Evolutionary conservation across 2,329 filamentous ascomycete species (phyloP), one percentile per base, ranked within the genome.

Genomic region (Monascus ruber): DNA sequence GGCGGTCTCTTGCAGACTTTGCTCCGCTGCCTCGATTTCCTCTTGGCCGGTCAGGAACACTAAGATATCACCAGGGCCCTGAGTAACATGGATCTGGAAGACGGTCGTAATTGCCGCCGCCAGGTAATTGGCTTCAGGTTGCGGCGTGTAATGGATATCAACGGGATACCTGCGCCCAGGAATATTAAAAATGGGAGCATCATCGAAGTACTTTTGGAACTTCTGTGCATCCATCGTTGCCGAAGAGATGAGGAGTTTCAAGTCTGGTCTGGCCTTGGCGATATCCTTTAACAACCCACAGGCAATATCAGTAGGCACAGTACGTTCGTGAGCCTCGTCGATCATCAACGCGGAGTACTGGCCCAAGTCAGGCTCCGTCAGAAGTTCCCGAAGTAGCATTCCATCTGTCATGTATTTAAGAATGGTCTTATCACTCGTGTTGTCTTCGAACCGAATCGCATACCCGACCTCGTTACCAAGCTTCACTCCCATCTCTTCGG

Each of bases 361-460:
- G 1, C 78, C 75, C 5, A 96, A 68, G 48, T 89, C 80, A 0
- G 89, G 88, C 53, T 94, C 86, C 0, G 85, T 89, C 66, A 95
- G 77, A 47, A 95, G 83, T 57, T 94, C 86, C 56, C 87, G 75
- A 26, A 96, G 69, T 31, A 96, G 69, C 83, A 96, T 94, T 57
- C 91, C 91, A 54, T 98, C 91, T 33, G 93, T 98, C 91, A 98
- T 98, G 72, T 98, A 98, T 71, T 98, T 98, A 59, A 98, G 77
- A 44, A 93, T 77, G 1, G 91, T 98, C 64, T 85, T 87, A 42
- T 79, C 77, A 37, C 83, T 77, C 1, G 91, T 96, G 69, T 80
- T 84, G 63, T 98, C 91, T 65, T 98, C 93, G 64, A 98, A 98
- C 71, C 91, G 86, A 62, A 98, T 96, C 63, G 85, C 96, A 70